phyloP scores from a whole-genome alignment of 371 early-diverging fungal genomes.

The Mucor indicus region DNA sequence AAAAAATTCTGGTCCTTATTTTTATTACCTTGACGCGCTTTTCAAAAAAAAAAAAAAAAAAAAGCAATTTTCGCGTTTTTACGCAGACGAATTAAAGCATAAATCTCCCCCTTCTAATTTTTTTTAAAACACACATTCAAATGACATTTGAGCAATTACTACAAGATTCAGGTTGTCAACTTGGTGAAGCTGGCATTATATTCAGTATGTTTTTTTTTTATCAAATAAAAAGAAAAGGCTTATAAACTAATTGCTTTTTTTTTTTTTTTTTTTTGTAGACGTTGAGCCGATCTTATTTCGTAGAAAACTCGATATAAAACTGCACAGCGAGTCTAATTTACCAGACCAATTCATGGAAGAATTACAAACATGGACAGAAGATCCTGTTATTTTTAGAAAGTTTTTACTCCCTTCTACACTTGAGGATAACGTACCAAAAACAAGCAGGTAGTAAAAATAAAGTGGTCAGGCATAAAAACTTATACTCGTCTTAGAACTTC shows the following conservation, averaged over 20 bases:
- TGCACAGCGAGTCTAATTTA: conserved; percentile 21
- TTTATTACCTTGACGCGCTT: neutral
- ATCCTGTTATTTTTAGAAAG: conserved; percentile 25
- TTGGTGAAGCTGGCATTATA: neutral
- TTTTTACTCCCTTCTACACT: conserved; percentile 32
- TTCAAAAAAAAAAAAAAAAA: too few relatives aligned
- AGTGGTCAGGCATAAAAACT: neutral
- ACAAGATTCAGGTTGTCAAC: conserved; percentile 12
- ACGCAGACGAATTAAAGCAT: neutral
- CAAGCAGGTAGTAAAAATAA: conserved; percentile 15
- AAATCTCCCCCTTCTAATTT: neutral
- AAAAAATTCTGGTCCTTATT: neutral
- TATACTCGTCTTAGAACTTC: neutral
- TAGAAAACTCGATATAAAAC: conserved; percentile 26
- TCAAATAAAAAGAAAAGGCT: too few relatives aligned
- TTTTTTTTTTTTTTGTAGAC: too few relatives aligned
- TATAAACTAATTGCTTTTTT: too few relatives aligned
- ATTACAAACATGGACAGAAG: conserved; percentile 24
- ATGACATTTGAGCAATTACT: conserved; percentile 12
- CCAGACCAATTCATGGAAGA: conserved; percentile 24
- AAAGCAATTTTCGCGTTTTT: neutral
- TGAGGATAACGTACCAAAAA: conserved; percentile 13
- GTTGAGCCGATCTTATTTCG: conserved; percentile 25
- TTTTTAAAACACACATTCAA: too few relatives aligned
- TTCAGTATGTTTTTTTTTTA: too few relatives aligned